phyloP scores from a whole-genome alignment of 2,329 filamentous ascomycete genomes.

The Aspergillus phoenicis region DNA sequence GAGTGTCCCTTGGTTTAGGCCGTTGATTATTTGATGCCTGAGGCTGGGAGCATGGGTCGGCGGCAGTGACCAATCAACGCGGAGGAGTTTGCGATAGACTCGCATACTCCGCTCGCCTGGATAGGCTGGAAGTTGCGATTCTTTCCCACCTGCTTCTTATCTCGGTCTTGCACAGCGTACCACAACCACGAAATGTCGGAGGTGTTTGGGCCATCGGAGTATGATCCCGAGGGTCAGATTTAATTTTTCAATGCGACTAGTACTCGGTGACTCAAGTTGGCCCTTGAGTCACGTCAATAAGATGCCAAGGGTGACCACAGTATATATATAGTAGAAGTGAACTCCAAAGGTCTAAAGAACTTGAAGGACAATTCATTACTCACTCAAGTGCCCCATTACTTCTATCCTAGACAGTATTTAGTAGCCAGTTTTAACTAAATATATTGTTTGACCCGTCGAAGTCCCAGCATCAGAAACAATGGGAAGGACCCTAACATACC shows the following conservation, averaged over 20 bases:
- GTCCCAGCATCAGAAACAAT: conserved; percentile 27
- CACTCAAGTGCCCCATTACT: background rate
- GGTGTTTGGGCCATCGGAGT: background rate
- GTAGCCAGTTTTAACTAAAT: background rate
- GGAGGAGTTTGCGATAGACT: conserved; percentile 15
- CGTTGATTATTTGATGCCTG: conserved; percentile 10
- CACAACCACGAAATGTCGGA: background rate
- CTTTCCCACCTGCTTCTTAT: conserved; percentile 7
- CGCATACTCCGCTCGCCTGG: conserved; percentile 18
- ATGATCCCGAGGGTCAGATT: background rate
- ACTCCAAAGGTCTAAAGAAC: too few relatives aligned
- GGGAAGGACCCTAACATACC: conserved; percentile 56
- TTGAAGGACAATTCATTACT: background rate
- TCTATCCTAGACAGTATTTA: background rate
- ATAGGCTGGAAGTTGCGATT: conserved; percentile 15
- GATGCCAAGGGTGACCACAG: too few relatives aligned
- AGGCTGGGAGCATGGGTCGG: conserved; percentile 22
- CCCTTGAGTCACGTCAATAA: background rate
- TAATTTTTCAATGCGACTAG: background rate
- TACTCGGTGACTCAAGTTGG: background rate
- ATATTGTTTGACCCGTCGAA: background rate
- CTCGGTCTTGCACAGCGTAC: conserved; percentile 8
- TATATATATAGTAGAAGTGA: background rate
- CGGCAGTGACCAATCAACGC: conserved; percentile 31
- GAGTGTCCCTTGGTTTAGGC: conserved; percentile 6